Evolutionary conservation across 2,329 filamentous ascomycete genomes (phyloP).

Genomic region (Tolypocladium amazonense): DNA sequence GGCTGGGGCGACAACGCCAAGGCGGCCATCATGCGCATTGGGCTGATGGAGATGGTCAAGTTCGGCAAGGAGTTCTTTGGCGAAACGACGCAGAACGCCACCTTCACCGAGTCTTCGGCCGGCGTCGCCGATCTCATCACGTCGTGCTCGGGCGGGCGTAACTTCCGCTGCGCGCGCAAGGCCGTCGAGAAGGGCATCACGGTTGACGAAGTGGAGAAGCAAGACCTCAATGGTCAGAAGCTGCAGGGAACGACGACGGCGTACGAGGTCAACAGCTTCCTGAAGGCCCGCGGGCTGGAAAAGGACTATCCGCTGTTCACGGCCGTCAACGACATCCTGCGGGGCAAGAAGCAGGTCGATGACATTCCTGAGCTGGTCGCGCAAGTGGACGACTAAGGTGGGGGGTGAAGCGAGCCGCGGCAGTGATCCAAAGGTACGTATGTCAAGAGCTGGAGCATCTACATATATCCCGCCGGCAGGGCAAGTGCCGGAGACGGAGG

Average conservation of each 20-base stretch:
- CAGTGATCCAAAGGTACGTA: background rate
- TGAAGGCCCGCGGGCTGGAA: slow-evolving; percentile 68
- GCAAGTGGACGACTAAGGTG: slow-evolving; percentile 3
- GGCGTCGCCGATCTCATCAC: slow-evolving; percentile 95
- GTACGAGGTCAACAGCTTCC: slow-evolving; percentile 79
- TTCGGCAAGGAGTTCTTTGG: slow-evolving; percentile 93
- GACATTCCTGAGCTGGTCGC: slow-evolving; percentile 65
- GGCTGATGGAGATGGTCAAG: slow-evolving; percentile 90
- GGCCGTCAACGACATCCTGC: slow-evolving; percentile 70
- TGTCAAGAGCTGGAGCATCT: background rate
- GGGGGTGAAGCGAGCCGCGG: background rate
- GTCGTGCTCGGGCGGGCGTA: slow-evolving; percentile 81
- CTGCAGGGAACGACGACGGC: slow-evolving; percentile 90
- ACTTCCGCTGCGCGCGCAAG: slow-evolving; percentile 89
- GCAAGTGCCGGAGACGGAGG: background rate
- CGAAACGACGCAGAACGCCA: slow-evolving; percentile 66
- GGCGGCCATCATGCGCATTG: slow-evolving; percentile 95
- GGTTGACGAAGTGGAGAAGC: slow-evolving; percentile 79
- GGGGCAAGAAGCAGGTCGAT: slow-evolving; percentile 65
- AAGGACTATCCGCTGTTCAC: slow-evolving; percentile 87
- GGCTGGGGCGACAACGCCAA: slow-evolving; percentile 99
- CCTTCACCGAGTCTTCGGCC: slow-evolving; percentile 94
- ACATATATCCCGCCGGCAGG: background rate
- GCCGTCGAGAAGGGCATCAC: slow-evolving; percentile 67
- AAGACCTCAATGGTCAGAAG: slow-evolving; percentile 92